phyloP scores from a whole-genome alignment of 2,329 filamentous ascomycete species.

The Colletotrichum kahawae region DNA sequence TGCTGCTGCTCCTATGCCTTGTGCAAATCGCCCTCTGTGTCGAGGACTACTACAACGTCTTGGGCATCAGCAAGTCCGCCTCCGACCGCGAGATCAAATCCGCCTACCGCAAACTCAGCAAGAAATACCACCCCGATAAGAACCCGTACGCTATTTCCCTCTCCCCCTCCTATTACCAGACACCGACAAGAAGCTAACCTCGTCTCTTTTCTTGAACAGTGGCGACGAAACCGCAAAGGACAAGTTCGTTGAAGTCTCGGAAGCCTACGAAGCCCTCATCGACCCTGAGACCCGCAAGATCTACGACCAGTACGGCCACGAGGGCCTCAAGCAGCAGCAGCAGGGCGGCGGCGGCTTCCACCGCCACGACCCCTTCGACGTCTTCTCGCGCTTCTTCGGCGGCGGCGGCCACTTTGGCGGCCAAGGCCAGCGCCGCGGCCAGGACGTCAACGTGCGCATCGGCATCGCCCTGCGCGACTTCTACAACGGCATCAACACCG shows the following conservation, averaged over 20 bases:
- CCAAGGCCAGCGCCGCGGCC: slow-evolving; percentile 79
- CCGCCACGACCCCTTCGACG: slow-evolving; percentile 88
- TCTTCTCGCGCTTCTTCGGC: slow-evolving; percentile 97
- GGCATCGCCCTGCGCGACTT: slow-evolving; percentile 84
- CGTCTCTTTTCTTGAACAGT: slow-evolving; percentile 44
- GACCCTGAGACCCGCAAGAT: slow-evolving; percentile 81
- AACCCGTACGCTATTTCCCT: slow-evolving; percentile 74
- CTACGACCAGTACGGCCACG: slow-evolving; percentile 94
- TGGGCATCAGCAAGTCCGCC: slow-evolving; percentile 80
- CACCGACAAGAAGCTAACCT: background rate
- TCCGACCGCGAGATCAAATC: slow-evolving; percentile 90
- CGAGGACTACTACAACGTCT: slow-evolving; percentile 83
- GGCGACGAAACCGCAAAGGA: slow-evolving; percentile 80
- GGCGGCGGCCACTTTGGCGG: slow-evolving; percentile 84
- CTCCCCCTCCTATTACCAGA: background rate
- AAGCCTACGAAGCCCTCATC: slow-evolving; percentile 92
- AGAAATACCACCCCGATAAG: slow-evolving; percentile 97
- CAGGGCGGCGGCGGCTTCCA: slow-evolving; percentile 63
- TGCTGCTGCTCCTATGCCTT: slow-evolving; percentile 58
- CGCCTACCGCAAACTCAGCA: slow-evolving; percentile 89
- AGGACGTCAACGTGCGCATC: slow-evolving; percentile 87
- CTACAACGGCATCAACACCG: slow-evolving; percentile 85
- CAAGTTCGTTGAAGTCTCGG: slow-evolving; percentile 92
- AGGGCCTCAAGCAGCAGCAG: slow-evolving; percentile 84
- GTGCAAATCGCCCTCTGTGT: slow-evolving; percentile 60